Conservation (phyloP, 345 rosid species). For the Turnera subulata region DNA sequence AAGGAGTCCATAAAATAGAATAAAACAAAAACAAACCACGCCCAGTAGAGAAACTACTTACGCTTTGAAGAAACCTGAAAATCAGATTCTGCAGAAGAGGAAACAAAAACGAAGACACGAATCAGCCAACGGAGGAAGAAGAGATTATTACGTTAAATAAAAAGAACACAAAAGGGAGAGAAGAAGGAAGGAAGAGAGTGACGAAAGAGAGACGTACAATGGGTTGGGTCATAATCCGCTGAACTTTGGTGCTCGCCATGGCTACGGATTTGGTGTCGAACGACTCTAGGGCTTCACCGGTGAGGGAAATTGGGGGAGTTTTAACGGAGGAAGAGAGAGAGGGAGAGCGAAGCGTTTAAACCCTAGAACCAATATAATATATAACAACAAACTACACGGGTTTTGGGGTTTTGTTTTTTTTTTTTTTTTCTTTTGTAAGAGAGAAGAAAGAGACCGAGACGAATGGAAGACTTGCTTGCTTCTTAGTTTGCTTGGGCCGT, state of each 20-base stretch:
- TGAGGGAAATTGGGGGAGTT: too few species aligned
- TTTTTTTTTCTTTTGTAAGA: too few species aligned
- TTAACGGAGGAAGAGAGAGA: too few species aligned
- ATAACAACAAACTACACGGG: too few species aligned
- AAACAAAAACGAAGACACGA: background rate
- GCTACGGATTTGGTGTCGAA: constrained; percentile 10
- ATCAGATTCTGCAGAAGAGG: constrained; percentile 61
- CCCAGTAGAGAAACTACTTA: constrained; percentile 49
- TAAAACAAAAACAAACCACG: background rate
- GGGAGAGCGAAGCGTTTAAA: too few species aligned
- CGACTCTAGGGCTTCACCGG: too few species aligned
- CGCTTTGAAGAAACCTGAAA: constrained; percentile 94
- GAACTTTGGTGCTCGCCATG: constrained; percentile 90
- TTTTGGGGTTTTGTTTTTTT: too few species aligned
- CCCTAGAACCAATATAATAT: too few species aligned
- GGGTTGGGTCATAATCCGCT: constrained; percentile 82
- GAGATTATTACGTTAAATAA: background rate
- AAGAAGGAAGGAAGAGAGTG: background rate
- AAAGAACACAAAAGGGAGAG: background rate
- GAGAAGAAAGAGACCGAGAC: too few species aligned
- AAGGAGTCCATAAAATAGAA: too few species aligned
- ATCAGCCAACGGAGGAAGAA: background rate
- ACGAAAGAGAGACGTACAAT: constrained; percentile 32
- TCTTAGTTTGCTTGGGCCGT: too few species aligned
- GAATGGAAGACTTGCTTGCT: too few species aligned